Evolutionary conservation across 371 early-diverging fungal species (phyloP).

Genomic region (Sanchytrium tribonematis): DNA sequence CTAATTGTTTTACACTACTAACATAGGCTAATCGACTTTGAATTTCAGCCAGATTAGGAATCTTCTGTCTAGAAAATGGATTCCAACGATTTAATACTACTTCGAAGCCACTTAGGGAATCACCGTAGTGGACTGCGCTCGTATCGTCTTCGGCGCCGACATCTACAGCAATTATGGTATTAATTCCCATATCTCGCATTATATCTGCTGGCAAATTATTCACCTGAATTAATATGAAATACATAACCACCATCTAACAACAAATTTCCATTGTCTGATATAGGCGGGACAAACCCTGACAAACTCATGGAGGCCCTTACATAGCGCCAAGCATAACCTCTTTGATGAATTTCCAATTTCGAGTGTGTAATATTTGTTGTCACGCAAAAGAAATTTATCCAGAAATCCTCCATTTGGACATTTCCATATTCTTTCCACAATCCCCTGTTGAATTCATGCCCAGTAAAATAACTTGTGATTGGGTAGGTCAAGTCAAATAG

Average conservation of each 20-base stretch:
- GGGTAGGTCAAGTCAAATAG: slow-evolving; percentile 90
- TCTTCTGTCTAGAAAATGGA: slow-evolving; percentile 29
- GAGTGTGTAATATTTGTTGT: slow-evolving; percentile 90
- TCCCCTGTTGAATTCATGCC: slow-evolving; percentile 77
- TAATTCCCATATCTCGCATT: slow-evolving; percentile 66
- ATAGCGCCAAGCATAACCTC: slow-evolving; percentile 87
- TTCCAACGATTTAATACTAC: slow-evolving; percentile 55
- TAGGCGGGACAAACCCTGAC: slow-evolving; percentile 59
- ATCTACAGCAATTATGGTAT: slow-evolving; percentile 87
- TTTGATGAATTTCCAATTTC: slow-evolving; percentile 64
- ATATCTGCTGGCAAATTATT: slow-evolving; percentile 93
- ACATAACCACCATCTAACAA: slow-evolving; percentile 97
- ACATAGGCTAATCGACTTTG: slow-evolving; percentile 90
- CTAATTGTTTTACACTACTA: slow-evolving; percentile 55
- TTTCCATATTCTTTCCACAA: slow-evolving; percentile 80
- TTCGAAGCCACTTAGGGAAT: slow-evolving; percentile 78
- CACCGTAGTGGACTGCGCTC: slow-evolving; percentile 66
- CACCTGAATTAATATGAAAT: too few species aligned
- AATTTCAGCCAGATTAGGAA: slow-evolving; percentile 85
- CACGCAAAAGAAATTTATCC: slow-evolving; percentile 88
- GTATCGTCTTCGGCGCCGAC: slow-evolving; percentile 71
- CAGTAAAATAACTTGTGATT: slow-evolving; percentile 58
- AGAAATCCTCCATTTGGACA: slow-evolving; percentile 83
- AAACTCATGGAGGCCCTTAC: slow-evolving; percentile 96
- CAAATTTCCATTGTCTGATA: slow-evolving; percentile 81